A percentile compares a stretch with the other conserved stretches of the same genome.
Conservation (phyloP, 2,329 filamentous ascomycete species). For the Curvularia eragrostidis region DNA sequence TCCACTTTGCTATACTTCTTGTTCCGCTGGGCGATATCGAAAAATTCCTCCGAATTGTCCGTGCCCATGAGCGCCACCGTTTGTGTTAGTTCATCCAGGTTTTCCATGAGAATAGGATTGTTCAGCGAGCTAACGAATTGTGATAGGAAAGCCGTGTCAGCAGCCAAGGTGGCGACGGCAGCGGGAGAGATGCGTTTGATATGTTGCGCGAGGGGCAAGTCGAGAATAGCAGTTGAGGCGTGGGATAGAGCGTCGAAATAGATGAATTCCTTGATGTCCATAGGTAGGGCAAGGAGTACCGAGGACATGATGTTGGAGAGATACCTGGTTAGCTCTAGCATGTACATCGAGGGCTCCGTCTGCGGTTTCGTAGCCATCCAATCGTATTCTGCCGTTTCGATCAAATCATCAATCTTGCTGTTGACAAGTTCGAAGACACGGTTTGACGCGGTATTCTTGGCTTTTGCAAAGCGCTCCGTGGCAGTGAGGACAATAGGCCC, state of each 20-base stretch:
- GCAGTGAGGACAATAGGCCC: conserved; percentile 81
- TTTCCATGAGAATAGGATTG: conserved; percentile 85
- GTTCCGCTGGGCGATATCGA: conserved; percentile 86
- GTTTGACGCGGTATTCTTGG: conserved; percentile 96
- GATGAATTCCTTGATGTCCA: conserved; percentile 95
- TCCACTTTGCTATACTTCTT: conserved; percentile 95
- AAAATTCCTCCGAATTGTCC: conserved; percentile 96
- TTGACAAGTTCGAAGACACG: conserved; percentile 98
- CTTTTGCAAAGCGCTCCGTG: conserved; percentile 82
- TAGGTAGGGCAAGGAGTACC: conserved; percentile 88
- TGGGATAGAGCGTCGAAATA: conserved; percentile 97
- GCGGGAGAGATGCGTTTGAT: conserved; percentile 89
- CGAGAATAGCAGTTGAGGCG: conserved; percentile 82
- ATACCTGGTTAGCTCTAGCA: conserved; percentile 92
- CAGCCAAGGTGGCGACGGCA: conserved; percentile 78
- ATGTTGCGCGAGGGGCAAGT: conserved; percentile 76
- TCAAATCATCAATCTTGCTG: conserved; percentile 96
- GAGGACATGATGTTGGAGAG: conserved; percentile 96
- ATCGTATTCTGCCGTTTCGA: conserved; percentile 97
- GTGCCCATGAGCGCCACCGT: conserved; percentile 85
- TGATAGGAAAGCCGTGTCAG: conserved; percentile 83
- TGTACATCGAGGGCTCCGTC: conserved; percentile 85
- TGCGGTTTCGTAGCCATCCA: conserved; percentile 72
- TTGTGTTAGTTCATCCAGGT: conserved; percentile 91
- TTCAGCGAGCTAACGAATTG: conserved; percentile 87